Percentiles rank a stretch among this genome's conserved stretches.
phyloP scores from a whole-genome alignment of 2,329 filamentous ascomycete species.

The Didymosphaeria variabile region DNA sequence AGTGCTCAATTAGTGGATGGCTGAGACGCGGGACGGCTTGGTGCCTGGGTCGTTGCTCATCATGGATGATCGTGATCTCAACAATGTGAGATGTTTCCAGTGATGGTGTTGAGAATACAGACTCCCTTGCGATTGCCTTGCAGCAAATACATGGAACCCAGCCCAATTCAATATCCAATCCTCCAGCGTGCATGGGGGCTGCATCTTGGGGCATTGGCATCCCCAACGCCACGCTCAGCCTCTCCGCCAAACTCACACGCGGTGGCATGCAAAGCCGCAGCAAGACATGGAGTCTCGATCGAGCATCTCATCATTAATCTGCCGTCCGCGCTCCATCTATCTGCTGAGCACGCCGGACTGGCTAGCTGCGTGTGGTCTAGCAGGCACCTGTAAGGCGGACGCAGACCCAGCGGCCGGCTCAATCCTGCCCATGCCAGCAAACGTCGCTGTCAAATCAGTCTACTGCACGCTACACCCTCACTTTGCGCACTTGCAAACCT shows the following conservation, averaged over 20 bases:
- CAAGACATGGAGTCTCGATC: conserved; percentile 36
- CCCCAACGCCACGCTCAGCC: conserved; percentile 4
- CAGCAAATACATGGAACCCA: conserved; percentile 21
- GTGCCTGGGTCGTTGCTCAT: conserved; percentile 23
- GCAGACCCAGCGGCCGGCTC: conserved; percentile 20
- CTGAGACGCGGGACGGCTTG: conserved; percentile 26
- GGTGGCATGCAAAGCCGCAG: conserved; percentile 9
- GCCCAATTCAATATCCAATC: conserved; percentile 18
- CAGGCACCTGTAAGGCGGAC: conserved; percentile 12
- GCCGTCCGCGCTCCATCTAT: conserved; percentile 6
- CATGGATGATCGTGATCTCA: background rate
- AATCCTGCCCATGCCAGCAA: conserved; percentile 17
- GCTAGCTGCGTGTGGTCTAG: conserved; percentile 6
- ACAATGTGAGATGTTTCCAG: background rate
- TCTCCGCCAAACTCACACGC: conserved; percentile 11
- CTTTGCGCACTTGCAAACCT: conserved; percentile 17
- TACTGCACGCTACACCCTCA: conserved; percentile 25
- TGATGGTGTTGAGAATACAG: conserved; percentile 1
- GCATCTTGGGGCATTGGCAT: conserved; percentile 14
- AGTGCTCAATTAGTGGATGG: conserved; percentile 12
- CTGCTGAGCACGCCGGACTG: background rate
- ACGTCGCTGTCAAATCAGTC: conserved; percentile 23
- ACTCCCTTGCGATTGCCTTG: conserved; percentile 19
- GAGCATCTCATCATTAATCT: conserved; percentile 34
- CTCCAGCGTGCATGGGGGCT: background rate